Base-by-base conservation (phyloP, 306 rosid species). In the Glycine soja region DNA sequence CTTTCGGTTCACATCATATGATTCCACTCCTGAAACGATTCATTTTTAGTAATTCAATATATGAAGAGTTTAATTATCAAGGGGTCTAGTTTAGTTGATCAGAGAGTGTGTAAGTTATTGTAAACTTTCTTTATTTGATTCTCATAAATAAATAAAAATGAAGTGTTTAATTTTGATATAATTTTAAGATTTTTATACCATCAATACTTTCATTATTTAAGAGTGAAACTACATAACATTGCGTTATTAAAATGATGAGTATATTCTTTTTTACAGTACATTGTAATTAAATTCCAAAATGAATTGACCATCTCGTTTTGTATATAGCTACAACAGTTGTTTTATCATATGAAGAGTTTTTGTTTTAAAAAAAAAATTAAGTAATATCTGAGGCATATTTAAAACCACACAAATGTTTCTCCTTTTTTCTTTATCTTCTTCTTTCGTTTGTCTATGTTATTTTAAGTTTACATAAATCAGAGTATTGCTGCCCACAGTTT, bases 1-100 rank as follows among this genome's bases (percentile, higher is more conserved):
- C 86, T 92, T 92, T 67, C 84, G 66, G 79, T 91, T 61, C 16
- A 92, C 93, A 1, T 89, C 91, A 78, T 85, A 86, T 11, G 89
- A 62, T 75, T 87, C 93, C 72, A 87, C 91, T 38, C 97, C 98
- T 94, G 84, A 51, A 72, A 40, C 24, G 34, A 11, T 40, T 47
- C 50, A 59, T 40, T 18, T 47, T 48, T 15, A 12, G 1, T 10
- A 30, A 8, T 8, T 16, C 43, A 38, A 38, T 34, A 2, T 2
- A 53, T 56, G 9, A 57, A 57, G 13, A 3, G 34, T 18, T 57
- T 18, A 24, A 24, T 24, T 24, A 2, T 24, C 30, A 24, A 24
- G 30, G 30, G 30, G 30, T 24, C 30, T 1, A 24, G 30, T 24
- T 1, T 24, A 24, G 30, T 24, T 24, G 2, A 24, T 24, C 2